Conservation (phyloP, 257 asterid genomes). For the Eucommia ulmoides region DNA sequence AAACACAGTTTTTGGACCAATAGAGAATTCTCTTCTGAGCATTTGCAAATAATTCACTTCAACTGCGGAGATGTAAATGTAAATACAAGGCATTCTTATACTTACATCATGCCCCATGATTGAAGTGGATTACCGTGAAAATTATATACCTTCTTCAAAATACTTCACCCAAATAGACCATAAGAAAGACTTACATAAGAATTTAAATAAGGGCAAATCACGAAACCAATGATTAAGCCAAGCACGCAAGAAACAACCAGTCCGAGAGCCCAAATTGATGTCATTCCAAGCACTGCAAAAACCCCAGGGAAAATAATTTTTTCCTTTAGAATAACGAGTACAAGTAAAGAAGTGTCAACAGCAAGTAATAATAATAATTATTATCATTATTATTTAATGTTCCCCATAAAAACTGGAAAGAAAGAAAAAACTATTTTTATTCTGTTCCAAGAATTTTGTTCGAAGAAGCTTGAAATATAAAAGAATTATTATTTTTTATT, state of each 20-base stretch:
- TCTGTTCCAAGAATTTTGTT: neutral
- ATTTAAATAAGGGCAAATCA: conserved; percentile 48
- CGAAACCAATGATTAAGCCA: conserved; percentile 54
- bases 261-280: conserved; percentile 49
- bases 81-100: too few species aligned
- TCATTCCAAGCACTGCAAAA: conserved; percentile 38
- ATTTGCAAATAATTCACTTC: too few species aligned
- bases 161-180: too few species aligned
- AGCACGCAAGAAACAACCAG: conserved; percentile 47
- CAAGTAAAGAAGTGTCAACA: neutral
- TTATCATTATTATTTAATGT: too few species aligned
- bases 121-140: too few species aligned
- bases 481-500: too few species aligned
- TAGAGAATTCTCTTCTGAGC: too few species aligned
- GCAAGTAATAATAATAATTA: neutral
- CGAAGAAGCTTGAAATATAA: neutral
- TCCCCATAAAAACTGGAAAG: neutral
- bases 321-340: neutral
- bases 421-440: too few species aligned
- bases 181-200: conserved; percentile 45
- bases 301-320: conserved; percentile 1
- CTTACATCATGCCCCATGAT: too few species aligned
- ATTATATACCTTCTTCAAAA: too few species aligned
- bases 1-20: too few species aligned
- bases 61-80: too few species aligned